phyloP scores from a whole-genome alignment of 441 rosid genomes.

The Eutrema salsugineum region DNA sequence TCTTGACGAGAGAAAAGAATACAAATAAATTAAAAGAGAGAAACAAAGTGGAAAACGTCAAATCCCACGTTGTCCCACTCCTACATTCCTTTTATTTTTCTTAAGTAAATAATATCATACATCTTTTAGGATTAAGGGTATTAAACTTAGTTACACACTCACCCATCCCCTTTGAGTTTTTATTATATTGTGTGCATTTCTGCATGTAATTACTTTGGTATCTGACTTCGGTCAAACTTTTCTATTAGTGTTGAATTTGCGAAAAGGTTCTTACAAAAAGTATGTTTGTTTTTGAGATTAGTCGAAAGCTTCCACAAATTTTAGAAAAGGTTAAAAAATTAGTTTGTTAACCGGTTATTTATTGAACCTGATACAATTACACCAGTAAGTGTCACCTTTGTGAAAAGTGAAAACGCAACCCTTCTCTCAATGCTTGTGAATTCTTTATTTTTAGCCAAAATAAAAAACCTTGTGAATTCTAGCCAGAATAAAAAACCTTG shows the following conservation, averaged over 20 bases:
- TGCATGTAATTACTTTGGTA: neutral
- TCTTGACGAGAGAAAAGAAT: slow-evolving; percentile 7
- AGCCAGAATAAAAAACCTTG: too few species aligned
- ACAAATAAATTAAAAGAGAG: neutral
- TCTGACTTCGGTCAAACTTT: neutral
- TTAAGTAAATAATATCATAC: neutral
- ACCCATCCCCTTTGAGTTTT: neutral
- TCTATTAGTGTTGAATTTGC: neutral
- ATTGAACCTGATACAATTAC: neutral
- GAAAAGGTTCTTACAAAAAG: neutral
- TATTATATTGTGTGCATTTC: neutral
- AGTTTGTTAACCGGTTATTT: neutral
- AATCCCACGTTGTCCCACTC: slow-evolving; percentile 21
- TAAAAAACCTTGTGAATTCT: neutral
- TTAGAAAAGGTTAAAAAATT: too few species aligned
- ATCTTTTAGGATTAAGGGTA: neutral
- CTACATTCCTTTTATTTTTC: slow-evolving; percentile 10
- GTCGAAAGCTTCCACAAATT: neutral
- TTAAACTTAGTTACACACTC: neutral
- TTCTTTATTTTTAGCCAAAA: too few species aligned
- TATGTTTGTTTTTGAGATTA: neutral
- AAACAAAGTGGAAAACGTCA: slow-evolving; percentile 25
- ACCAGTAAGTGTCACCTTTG: neutral
- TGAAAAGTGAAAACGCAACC: neutral
- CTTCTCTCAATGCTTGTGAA: neutral